Evolutionary conservation across 148 eudicot genomes (phyloP).

Genomic region (Dysphania ambrosioides): DNA sequence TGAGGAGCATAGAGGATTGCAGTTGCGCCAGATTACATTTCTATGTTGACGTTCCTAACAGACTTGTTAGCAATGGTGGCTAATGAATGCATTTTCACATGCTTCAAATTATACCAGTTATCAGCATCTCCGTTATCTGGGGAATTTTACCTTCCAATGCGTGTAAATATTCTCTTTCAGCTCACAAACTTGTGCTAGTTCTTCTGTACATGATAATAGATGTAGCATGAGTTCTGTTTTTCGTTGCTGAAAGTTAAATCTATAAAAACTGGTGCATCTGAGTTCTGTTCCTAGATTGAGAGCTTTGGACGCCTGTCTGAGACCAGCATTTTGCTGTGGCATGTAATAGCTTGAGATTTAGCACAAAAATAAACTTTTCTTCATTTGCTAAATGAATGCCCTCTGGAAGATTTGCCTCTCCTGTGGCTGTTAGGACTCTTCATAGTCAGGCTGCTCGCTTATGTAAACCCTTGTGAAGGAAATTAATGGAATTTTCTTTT

Average conservation of each 20-base stretch:
- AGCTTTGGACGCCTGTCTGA: not conserved
- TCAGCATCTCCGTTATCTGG: conserved; percentile 7
- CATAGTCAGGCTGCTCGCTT: not conserved
- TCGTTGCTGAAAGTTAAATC: not conserved
- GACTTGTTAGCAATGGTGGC: conserved; percentile 22
- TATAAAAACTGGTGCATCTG: not conserved
- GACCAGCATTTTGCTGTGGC: not conserved
- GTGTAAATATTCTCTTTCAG: conserved; percentile 22
- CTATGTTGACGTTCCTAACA: conserved; percentile 12
- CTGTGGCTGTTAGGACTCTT: not conserved
- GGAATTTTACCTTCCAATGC: not conserved
- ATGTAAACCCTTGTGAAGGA: not conserved
- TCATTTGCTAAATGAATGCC: too few relatives aligned
- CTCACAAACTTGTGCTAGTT: not conserved
- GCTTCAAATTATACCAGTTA: not conserved
- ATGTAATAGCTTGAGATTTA: not conserved
- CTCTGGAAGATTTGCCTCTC: not conserved
- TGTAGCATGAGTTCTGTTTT: not conserved
- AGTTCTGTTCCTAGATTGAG: not conserved
- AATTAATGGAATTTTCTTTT: not conserved
- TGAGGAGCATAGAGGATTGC: conserved; percentile 21
- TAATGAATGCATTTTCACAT: conserved; percentile 15
- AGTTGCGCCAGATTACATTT: conserved; percentile 4
- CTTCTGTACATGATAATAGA: conserved; percentile 22
- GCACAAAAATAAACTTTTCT: too few relatives aligned